Percentiles rank a stretch among this genome's conserved stretches.
These are phyloP conservation scores for Argentina anserina DNA, from an alignment of 306 rosid genomes.

Conservation along the genomic window DNA sequence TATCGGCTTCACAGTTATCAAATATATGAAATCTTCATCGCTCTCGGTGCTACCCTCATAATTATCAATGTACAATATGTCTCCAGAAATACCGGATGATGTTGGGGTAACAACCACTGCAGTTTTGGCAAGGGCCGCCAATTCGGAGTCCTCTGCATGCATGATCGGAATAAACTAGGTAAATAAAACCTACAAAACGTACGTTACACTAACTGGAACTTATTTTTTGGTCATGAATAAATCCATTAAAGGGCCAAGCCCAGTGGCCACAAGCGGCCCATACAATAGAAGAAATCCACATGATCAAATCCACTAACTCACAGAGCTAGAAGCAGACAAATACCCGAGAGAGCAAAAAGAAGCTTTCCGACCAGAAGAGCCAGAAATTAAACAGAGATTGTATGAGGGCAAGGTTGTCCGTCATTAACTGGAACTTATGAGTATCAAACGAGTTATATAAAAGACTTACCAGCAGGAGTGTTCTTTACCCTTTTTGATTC, in stretches of 20 bases:
- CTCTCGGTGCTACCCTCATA: background rate
- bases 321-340: too few relatives aligned
- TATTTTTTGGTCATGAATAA: too few relatives aligned
- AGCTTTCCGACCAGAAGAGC: too few relatives aligned
- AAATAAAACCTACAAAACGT: background rate
- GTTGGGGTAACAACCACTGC: background rate
- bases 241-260: too few relatives aligned
- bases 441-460: background rate
- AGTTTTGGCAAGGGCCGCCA: background rate
- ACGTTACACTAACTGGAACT: too few relatives aligned
- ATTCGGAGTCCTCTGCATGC: background rate
- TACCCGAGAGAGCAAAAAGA: too few relatives aligned
- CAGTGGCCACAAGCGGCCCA: too few relatives aligned
- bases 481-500: slow-evolving; percentile 33
- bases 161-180: background rate
- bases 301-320: too few relatives aligned
- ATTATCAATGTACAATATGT: background rate
- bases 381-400: too few relatives aligned
- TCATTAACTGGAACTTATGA: too few relatives aligned
- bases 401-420: too few relatives aligned
- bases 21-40: background rate
- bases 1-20: background rate
- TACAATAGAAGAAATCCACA: too few relatives aligned
- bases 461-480: slow-evolving; percentile 25
- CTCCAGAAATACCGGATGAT: background rate